phyloP scores from a whole-genome alignment of 805 yeast genomes.

The Schizosaccharomyces pombe region DNA sequence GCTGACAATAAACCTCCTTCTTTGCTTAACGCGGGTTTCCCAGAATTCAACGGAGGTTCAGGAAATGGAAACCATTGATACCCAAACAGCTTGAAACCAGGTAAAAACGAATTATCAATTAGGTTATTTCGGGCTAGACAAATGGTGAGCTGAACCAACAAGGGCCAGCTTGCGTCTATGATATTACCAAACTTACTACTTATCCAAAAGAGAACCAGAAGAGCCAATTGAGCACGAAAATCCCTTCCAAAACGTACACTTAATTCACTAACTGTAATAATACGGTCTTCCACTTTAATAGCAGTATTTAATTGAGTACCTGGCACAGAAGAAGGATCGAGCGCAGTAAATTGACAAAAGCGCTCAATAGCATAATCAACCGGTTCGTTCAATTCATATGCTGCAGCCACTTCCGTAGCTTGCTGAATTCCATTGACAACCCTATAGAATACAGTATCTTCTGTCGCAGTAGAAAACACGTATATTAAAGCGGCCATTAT shows the following conservation, averaged over 20 bases:
- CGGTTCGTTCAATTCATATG: slow-evolving; percentile 30
- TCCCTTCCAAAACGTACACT: slow-evolving; percentile 73
- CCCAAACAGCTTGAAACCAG: background rate
- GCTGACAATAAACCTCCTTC: slow-evolving; percentile 70
- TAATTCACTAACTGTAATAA: slow-evolving; percentile 52
- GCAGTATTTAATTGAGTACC: slow-evolving; percentile 11
- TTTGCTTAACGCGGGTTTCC: slow-evolving; percentile 30
- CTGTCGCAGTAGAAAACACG: slow-evolving; percentile 70
- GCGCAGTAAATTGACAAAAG: slow-evolving; percentile 44
- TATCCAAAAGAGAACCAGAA: slow-evolving; percentile 64
- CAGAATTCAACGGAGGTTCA: background rate
- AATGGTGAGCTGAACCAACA: slow-evolving; percentile 30
- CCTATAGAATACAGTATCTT: slow-evolving; percentile 68
- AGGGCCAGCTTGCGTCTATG: slow-evolving; percentile 32
- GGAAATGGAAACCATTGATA: background rate
- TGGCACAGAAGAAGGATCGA: slow-evolving; percentile 21
- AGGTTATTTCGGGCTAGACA: slow-evolving; percentile 17
- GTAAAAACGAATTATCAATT: slow-evolving; percentile 38
- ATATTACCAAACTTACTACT: slow-evolving; percentile 33
- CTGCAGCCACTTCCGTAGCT: slow-evolving; percentile 52
- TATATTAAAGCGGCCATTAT: slow-evolving; percentile 50
- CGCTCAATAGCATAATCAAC: slow-evolving; percentile 45
- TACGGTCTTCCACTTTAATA: slow-evolving; percentile 28
- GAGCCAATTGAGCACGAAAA: slow-evolving; percentile 74
- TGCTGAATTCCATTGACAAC: slow-evolving; percentile 77